Evolutionary conservation across 768 basidiomycete genomes (phyloP).

Genomic region (Boletus pseudo-olivaceus): DNA sequence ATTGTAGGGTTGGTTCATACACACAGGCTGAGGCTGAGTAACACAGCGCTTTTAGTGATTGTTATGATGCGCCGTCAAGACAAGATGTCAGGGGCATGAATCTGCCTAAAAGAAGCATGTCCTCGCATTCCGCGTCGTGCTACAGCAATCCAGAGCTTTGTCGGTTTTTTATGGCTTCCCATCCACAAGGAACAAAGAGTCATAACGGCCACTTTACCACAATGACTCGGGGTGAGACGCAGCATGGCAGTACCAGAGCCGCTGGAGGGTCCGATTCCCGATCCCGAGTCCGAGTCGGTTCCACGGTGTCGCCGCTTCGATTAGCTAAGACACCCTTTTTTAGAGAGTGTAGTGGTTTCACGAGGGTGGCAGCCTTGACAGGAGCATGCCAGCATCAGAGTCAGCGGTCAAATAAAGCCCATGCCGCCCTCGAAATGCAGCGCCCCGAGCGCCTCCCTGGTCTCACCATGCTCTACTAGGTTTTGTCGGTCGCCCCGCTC

Average conservation of each 20-base stretch:
- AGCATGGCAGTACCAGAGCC: neutral
- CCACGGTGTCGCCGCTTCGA: slow-evolving; percentile 1
- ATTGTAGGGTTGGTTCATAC: neutral
- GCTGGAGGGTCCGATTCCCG: neutral
- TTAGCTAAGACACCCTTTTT: slow-evolving; percentile 20
- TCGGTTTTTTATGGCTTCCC: neutral
- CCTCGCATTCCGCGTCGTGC: neutral
- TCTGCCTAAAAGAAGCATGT: neutral
- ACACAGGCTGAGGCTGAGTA: neutral
- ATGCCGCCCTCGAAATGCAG: slow-evolving; percentile 22
- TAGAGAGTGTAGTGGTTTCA: slow-evolving; percentile 11
- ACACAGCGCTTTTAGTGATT: neutral
- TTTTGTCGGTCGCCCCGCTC: slow-evolving; percentile 18
- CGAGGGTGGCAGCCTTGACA: neutral
- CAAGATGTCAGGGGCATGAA: neutral
- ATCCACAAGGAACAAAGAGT: neutral
- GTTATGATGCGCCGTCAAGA: neutral
- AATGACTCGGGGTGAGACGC: neutral
- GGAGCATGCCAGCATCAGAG: slow-evolving; percentile 7
- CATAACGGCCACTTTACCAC: neutral
- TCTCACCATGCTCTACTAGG: slow-evolving; percentile 25
- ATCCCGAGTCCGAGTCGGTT: neutral
- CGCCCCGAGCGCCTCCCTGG: slow-evolving; percentile 12
- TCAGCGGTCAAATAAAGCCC: slow-evolving; percentile 29
- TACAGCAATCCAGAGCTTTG: neutral